phyloP scores from a whole-genome alignment of 768 basidiomycete species.

The Phylloporus sp. region DNA sequence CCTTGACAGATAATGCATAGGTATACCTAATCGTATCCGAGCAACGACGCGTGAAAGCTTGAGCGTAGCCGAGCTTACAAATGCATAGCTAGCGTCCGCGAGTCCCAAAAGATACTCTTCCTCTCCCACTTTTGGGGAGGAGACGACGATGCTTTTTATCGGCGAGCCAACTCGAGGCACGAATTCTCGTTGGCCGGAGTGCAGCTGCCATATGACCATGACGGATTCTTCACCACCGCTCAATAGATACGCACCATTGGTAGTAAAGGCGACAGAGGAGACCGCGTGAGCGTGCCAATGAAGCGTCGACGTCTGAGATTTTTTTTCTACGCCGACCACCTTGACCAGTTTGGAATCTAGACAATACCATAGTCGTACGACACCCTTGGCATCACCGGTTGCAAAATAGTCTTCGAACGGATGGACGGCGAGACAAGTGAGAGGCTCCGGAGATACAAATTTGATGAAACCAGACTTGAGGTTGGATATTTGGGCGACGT shows the following conservation, averaged over 20 bases:
- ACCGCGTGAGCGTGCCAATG: conserved; percentile 99
- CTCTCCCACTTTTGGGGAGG: conserved; percentile 45
- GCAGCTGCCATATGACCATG: conserved; percentile 94
- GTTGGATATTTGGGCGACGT: conserved; percentile 58
- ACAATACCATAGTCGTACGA: conserved; percentile 91
- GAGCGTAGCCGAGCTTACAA: conserved; percentile 67
- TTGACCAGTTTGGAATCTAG: conserved; percentile 55
- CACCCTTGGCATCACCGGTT: conserved; percentile 83
- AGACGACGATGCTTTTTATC: conserved; percentile 64
- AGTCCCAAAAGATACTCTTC: conserved; percentile 87
- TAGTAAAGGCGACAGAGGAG: conserved; percentile 77
- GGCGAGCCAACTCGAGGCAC: conserved; percentile 89
- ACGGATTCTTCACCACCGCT: conserved; percentile 96
- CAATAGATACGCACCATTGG: conserved; percentile 87
- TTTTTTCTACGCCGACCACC: conserved; percentile 64
- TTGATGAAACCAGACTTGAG: conserved; percentile 69
- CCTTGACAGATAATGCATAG: neutral
- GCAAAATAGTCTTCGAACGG: conserved; percentile 92
- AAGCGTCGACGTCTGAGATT: conserved; percentile 75
- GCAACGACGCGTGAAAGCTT: conserved; percentile 69
- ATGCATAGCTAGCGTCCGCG: conserved; percentile 73
- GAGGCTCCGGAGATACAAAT: conserved; percentile 70
- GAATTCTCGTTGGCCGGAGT: conserved; percentile 84
- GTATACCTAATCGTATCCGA: conserved; percentile 71
- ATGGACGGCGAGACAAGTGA: conserved; percentile 85